phyloP scores from a whole-genome alignment of 2,329 filamentous ascomycete genomes.

The Thelonectria olida region DNA sequence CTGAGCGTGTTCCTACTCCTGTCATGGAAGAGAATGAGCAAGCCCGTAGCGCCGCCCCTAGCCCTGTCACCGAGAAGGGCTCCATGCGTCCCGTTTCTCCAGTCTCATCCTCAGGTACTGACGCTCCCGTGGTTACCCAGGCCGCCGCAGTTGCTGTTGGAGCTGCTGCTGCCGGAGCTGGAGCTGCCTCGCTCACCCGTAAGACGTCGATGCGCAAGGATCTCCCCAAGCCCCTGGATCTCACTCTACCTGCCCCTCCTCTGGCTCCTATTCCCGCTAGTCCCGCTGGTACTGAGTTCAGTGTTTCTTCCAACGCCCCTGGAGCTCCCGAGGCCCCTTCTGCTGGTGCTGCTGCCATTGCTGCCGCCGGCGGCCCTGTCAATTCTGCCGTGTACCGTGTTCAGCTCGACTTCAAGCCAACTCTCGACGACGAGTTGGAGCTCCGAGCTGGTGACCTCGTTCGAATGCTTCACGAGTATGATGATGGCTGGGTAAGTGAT shows the following conservation, averaged over 20 bases:
- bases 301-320: slow-evolving; percentile 62
- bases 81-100: slow-evolving; percentile 8
- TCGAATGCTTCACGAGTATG: slow-evolving; percentile 91
- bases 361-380: slow-evolving; percentile 67
- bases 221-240: slow-evolving; percentile 60
- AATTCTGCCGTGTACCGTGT: slow-evolving; percentile 83
- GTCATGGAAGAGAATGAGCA: slow-evolving; percentile 46
- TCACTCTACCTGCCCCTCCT: slow-evolving; percentile 56
- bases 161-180: slow-evolving; percentile 50
- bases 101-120: slow-evolving; percentile 3
- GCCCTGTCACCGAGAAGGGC: slow-evolving; percentile 44
- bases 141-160: slow-evolving; percentile 46
- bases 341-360: slow-evolving; percentile 66
- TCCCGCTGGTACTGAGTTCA: slow-evolving; percentile 71
- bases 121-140: slow-evolving; percentile 43
- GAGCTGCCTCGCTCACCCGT: slow-evolving; percentile 54
- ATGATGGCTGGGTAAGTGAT: slow-evolving; percentile 91
- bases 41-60: slow-evolving; percentile 39
- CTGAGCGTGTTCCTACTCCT: slow-evolving; percentile 59
- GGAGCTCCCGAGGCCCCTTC: slow-evolving; percentile 54
- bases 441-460: slow-evolving; percentile 85
- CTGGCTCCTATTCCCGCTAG: slow-evolving; percentile 58
- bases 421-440: slow-evolving; percentile 90
- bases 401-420: slow-evolving; percentile 92
- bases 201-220: slow-evolving; percentile 67